Evolutionary conservation across 2,329 filamentous ascomycete genomes (phyloP), one percentile per base, ranked within the genome.

Genomic region (Bipolaris sorokiniana): DNA sequence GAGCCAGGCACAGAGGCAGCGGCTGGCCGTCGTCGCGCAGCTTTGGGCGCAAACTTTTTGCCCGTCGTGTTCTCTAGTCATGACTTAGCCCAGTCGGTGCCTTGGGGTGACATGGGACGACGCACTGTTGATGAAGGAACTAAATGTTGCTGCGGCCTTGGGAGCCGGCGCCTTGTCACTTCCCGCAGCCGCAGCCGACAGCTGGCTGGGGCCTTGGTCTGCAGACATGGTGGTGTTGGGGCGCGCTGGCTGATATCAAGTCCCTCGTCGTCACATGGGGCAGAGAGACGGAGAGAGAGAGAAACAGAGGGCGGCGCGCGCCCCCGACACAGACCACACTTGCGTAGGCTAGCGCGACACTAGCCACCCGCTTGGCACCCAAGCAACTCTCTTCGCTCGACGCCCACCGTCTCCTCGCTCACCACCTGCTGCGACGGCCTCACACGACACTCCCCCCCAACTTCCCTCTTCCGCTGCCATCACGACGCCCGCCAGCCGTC

Each of bases 31-130:
- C 80, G 77, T 38, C 75, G 74, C 28, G 76, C 73, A 46, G 75
- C 78, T 63, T 82, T 83, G 37, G 81, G 81, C 4, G 78, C 79
- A 56, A 81, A 78, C 65, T 79, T 80, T 65, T 79, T 82, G 68
- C 77, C 78, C 16, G 78, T 76, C 54, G 77, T 77, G 59, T 78
- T 77, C 74, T 75, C 69, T 71, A 45, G 1, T 23, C 28, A 56
- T 20, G 51, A 9, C 44, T 69, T 56, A 68, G 66, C 54, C 46
- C 18, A 53, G 58, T 54, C 56, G 45, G 55, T 54, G 61, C 57
- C 41, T 38, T 37, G 18, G 22, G 36, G 28, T 48, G 42, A 31
- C 26, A 33, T 31, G 42, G 26, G 40, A 38, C 52, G 40, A 66
- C 67, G 58, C 54, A 70, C 68, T 74, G 54, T 73, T 73, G 56